Conservation (phyloP, 139 green algal species). For the Chlamydomonas asymmetrica region DNA sequence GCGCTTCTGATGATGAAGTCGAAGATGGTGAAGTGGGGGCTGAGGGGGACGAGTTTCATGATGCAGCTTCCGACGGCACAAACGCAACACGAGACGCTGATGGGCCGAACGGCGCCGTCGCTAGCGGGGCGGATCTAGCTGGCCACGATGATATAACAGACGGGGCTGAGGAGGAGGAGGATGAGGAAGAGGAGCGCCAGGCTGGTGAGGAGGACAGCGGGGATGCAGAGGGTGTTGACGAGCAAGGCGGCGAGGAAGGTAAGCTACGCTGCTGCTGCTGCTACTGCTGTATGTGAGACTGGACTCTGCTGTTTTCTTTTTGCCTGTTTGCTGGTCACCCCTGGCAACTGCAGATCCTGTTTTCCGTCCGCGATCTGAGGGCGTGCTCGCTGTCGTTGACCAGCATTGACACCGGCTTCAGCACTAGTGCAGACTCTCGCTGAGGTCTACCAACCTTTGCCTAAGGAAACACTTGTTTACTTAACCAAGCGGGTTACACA, state of each 20-base stretch:
- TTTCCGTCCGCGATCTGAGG: too few species aligned
- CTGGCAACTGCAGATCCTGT: too few species aligned
- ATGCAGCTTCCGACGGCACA: slow-evolving; percentile 30
- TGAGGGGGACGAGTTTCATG: slow-evolving; percentile 34
- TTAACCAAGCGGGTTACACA: background rate
- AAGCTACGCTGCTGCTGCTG: too few species aligned
- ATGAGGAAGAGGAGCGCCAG: background rate
- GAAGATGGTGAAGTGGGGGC: slow-evolving; percentile 26
- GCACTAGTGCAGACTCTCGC: too few species aligned
- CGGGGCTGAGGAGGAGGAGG: slow-evolving; percentile 9
- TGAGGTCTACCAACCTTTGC: too few species aligned
- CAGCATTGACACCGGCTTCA: too few species aligned
- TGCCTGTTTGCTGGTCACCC: background rate
- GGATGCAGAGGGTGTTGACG: background rate
- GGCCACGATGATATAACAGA: background rate
- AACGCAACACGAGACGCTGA: background rate
- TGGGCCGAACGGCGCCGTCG: slow-evolving; percentile 4
- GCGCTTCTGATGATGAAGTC: slow-evolving; percentile 46
- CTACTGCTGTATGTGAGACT: background rate
- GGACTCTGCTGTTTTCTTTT: background rate
- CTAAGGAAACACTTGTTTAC: background rate
- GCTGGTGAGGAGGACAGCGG: background rate
- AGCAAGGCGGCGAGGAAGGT: background rate
- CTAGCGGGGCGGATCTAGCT: too few species aligned
- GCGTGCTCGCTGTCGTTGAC: too few species aligned